Percentiles rank a stretch among this genome's conserved stretches.
These are phyloP conservation scores for Parmales sp. DNA, from an alignment of 108 stramenopile genomes.

Conservation along the genomic window DNA sequence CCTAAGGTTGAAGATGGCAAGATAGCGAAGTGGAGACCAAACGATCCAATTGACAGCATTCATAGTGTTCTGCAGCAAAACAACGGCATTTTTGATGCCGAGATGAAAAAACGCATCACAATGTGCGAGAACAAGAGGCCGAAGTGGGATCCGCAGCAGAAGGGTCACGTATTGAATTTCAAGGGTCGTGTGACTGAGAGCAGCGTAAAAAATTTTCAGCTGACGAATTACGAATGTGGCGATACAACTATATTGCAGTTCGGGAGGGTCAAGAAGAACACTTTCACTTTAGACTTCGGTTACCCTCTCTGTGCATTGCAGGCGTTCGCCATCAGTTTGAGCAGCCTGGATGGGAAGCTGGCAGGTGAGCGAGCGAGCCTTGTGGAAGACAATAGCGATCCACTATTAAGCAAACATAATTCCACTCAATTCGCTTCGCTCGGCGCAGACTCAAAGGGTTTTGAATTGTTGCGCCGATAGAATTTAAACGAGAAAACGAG, in stretches of 20 bases:
- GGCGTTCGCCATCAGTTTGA: slow-evolving; percentile 23
- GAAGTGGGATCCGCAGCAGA: slow-evolving; percentile 36
- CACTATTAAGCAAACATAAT: no score
- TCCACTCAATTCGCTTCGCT: no score
- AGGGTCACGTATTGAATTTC: slow-evolving; percentile 50
- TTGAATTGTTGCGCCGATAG: no score
- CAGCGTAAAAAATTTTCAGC: slow-evolving; percentile 54
- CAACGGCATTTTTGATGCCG: no score
- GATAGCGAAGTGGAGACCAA: no score
- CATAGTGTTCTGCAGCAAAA: no score
- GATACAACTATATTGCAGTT: slow-evolving; percentile 27
- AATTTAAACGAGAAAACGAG: no score
- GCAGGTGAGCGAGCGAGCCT: no score
- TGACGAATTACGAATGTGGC: slow-evolving; percentile 16
- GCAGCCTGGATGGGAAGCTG: slow-evolving; percentile 16
- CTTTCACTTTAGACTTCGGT: slow-evolving; percentile 20
- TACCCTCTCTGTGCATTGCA: slow-evolving; percentile 21
- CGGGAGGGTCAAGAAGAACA: slow-evolving; percentile 10
- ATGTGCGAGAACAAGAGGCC: slow-evolving; percentile 36
- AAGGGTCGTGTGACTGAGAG: slow-evolving; percentile 41
- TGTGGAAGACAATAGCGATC: no score
- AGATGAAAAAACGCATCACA: slow-evolving; percentile 3
- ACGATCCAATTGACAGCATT: no score
- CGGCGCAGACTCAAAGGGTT: no score
- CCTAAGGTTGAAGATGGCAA: slow-evolving; percentile 8